phyloP scores from a whole-genome alignment of 345 rosid genomes.

The Xanthoceras sorbifolium region DNA sequence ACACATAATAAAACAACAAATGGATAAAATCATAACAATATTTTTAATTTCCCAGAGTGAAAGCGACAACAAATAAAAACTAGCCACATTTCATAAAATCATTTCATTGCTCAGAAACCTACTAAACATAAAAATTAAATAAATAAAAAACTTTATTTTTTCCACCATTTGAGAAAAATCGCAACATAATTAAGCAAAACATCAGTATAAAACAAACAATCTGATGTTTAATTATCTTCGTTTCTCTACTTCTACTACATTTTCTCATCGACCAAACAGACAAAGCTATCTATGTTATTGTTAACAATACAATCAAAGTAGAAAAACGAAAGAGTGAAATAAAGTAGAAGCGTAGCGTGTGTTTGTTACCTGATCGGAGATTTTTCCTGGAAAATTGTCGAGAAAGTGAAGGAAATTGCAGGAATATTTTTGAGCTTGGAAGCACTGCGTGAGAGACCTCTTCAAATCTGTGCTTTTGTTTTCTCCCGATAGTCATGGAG shows the following conservation, averaged over 20 bases:
- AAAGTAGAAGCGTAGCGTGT: not conserved
- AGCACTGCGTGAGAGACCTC: not conserved
- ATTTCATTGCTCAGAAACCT: not conserved
- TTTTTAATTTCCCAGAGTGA: not conserved
- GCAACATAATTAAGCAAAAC: not conserved
- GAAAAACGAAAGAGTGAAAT: slow-evolving; percentile 11
- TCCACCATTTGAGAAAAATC: not conserved
- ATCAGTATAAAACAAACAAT: not conserved
- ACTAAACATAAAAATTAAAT: no score
- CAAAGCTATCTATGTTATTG: not conserved
- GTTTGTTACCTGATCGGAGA: slow-evolving; percentile 34
- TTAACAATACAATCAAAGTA: not conserved
- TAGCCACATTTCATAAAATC: not conserved
- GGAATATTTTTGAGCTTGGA: not conserved
- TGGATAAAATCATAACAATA: not conserved
- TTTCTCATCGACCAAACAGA: slow-evolving; percentile 12
- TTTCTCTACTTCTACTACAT: not conserved
- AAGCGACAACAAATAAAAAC: not conserved
- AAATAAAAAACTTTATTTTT: no score
- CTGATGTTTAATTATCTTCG: not conserved
- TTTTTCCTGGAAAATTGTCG: slow-evolving; percentile 43
- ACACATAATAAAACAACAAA: not conserved
- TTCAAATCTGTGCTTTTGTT: not conserved
- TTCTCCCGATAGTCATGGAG: slow-evolving; percentile 9
- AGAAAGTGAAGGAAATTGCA: slow-evolving; percentile 38